phyloP scores from a whole-genome alignment of 768 basidiomycete genomes.

The Collybiopsis luxurians region DNA sequence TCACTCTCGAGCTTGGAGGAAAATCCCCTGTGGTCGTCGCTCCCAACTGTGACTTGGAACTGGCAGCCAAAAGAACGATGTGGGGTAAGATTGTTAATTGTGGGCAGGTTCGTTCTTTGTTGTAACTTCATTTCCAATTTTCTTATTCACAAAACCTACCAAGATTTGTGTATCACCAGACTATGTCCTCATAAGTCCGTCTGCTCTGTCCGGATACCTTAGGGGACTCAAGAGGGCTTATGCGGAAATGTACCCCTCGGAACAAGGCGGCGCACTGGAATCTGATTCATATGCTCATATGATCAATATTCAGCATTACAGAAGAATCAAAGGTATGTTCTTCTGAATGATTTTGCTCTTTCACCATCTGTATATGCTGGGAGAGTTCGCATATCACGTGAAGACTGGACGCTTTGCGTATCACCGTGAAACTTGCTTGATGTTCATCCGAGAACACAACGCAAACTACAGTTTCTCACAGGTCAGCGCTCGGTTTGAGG shows the following conservation, averaged over 20 bases:
- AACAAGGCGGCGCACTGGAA: constrained; percentile 27
- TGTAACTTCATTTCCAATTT: background rate
- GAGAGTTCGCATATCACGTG: too few relatives aligned
- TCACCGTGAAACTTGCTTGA: too few relatives aligned
- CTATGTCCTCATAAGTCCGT: constrained; percentile 47
- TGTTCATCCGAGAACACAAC: too few relatives aligned
- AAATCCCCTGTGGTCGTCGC: constrained; percentile 73
- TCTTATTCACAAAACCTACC: too few relatives aligned
- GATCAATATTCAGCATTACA: constrained; percentile 49
- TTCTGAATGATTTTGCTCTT: too few relatives aligned
- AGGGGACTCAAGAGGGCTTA: constrained; percentile 41
- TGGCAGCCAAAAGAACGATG: constrained; percentile 66
- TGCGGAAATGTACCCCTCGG: constrained; percentile 24
- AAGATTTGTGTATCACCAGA: constrained; percentile 64
- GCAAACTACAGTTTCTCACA: too few relatives aligned
- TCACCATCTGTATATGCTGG: too few relatives aligned
- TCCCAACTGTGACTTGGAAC: constrained; percentile 60
- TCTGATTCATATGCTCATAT: constrained; percentile 51
- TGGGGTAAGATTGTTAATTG: constrained; percentile 79
- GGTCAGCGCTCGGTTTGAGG: too few relatives aligned
- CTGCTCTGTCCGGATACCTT: constrained; percentile 37
- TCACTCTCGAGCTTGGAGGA: constrained; percentile 56
- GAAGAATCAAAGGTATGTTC: constrained; percentile 61
- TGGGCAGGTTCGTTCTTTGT: constrained; percentile 41
- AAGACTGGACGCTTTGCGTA: too few relatives aligned